Evolutionary conservation across 306 rosid genomes (phyloP).

Genomic region (Begonia masoniana): DNA sequence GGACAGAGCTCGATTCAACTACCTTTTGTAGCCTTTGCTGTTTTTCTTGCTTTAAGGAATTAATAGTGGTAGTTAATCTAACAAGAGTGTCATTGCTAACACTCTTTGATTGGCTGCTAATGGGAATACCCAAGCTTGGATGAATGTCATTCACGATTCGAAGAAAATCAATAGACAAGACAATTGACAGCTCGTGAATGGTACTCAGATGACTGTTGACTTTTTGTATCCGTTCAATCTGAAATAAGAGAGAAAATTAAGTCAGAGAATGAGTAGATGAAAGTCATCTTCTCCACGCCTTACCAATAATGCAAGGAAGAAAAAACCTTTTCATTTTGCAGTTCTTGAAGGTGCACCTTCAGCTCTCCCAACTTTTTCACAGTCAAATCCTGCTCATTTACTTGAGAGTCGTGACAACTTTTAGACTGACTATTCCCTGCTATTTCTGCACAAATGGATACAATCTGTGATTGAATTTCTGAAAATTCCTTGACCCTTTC

Average conservation of each 20-base stretch:
- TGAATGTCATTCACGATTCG: conserved; percentile 48
- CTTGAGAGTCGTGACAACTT: conserved; percentile 22
- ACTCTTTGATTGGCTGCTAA: conserved; percentile 31
- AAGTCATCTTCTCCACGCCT: not conserved
- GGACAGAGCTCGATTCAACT: no score
- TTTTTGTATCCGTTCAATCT: conserved; percentile 64
- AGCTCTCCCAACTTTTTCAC: conserved; percentile 60
- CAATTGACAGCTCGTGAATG: conserved; percentile 50
- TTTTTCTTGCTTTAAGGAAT: conserved; percentile 56
- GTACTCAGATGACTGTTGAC: conserved; percentile 39
- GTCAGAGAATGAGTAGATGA: conserved; percentile 7
- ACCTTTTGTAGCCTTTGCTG: conserved; percentile 71
- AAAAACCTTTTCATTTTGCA: conserved; percentile 68
- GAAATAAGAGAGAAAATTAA: conserved; percentile 4
- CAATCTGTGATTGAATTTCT: conserved; percentile 49
- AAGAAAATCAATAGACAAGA: conserved; percentile 55
- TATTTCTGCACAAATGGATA: conserved; percentile 51
- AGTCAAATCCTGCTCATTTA: conserved; percentile 36
- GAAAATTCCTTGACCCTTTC: conserved; percentile 47
- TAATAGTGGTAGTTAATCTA: conserved; percentile 45
- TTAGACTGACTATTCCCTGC: conserved; percentile 36
- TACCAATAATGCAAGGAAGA: not conserved
- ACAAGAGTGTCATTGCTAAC: conserved; percentile 85
- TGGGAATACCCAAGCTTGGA: conserved; percentile 56
- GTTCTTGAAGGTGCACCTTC: conserved; percentile 60